phyloP scores from a whole-genome alignment of 768 basidiomycete species.

The Tubosaeta sp. region DNA sequence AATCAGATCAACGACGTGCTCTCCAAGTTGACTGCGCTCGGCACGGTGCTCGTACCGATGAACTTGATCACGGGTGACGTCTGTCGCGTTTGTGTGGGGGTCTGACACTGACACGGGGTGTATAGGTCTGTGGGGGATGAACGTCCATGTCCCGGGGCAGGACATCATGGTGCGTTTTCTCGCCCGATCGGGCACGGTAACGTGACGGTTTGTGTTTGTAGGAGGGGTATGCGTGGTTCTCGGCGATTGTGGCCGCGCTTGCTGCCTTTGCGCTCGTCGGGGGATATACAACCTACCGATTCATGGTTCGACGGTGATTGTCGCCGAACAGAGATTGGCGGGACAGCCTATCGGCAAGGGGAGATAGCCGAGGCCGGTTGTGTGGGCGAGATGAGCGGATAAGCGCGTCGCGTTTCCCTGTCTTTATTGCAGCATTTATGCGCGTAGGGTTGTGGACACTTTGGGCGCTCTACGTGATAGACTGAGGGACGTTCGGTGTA shows the following conservation, averaged over 20 bases:
- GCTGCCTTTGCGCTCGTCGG: slow-evolving; percentile 79
- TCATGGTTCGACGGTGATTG: slow-evolving; percentile 52
- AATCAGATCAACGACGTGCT: slow-evolving; percentile 99
- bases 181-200: too few species aligned
- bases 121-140: slow-evolving; percentile 94
- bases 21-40: slow-evolving; percentile 93
- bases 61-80: slow-evolving; percentile 85
- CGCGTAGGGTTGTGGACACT: neutral
- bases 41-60: slow-evolving; percentile 96
- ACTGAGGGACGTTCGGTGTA: neutral
- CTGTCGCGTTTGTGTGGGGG: neutral
- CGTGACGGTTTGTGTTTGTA: neutral
- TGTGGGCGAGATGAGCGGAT: too few species aligned
- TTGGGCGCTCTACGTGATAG: neutral
- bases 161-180: slow-evolving; percentile 39
- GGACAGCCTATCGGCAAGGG: too few species aligned
- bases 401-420: neutral
- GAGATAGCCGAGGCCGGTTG: neutral
- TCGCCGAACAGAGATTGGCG: too few species aligned
- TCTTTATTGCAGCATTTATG: neutral
- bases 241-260: slow-evolving; percentile 76
- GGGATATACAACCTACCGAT: slow-evolving; percentile 72
- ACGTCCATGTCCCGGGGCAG: slow-evolving; percentile 93
- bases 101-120: neutral
- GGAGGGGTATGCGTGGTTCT: slow-evolving; percentile 76